These are phyloP conservation scores for Teunomyces stri DNA, from an alignment of 805 yeast species.

Conservation along the genomic window DNA sequence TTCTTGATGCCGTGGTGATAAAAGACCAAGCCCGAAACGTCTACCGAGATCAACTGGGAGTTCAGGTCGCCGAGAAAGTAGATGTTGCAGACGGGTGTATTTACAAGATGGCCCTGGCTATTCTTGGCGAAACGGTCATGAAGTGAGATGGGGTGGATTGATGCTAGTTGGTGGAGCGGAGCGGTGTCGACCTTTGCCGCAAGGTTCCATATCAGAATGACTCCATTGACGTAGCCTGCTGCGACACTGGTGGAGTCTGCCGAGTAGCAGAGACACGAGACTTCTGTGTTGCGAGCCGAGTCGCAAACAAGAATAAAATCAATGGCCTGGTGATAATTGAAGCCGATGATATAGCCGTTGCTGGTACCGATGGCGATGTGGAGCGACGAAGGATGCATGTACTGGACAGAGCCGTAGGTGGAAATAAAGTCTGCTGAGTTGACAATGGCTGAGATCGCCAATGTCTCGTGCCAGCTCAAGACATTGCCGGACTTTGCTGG, in stretches of 20 bases:
- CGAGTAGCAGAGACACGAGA: constrained; percentile 58
- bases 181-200: constrained; percentile 50
- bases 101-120: constrained; percentile 28
- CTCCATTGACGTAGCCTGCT: constrained; percentile 67
- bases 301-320: constrained; percentile 45
- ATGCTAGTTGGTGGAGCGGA: constrained; percentile 33
- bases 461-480: constrained; percentile 27
- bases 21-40: constrained; percentile 45
- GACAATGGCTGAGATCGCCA: constrained; percentile 16
- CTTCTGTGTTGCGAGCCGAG: constrained; percentile 14
- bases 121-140: constrained; percentile 23
- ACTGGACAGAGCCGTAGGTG: constrained; percentile 21
- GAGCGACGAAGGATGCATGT: constrained; percentile 25
- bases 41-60: constrained; percentile 30
- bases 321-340: constrained; percentile 65
- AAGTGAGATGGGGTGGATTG: constrained; percentile 24
- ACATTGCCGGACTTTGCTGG: neutral
- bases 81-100: constrained; percentile 22
- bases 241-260: constrained; percentile 68
- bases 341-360: constrained; percentile 62
- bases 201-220: constrained; percentile 66
- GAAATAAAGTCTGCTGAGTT: constrained; percentile 21
- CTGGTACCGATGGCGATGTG: constrained; percentile 67
- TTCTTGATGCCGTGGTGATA: constrained; percentile 63
- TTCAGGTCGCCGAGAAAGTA: constrained; percentile 28